phyloP scores from a whole-genome alignment of 2,329 filamentous ascomycete species.

The Ascomycota sp. region DNA sequence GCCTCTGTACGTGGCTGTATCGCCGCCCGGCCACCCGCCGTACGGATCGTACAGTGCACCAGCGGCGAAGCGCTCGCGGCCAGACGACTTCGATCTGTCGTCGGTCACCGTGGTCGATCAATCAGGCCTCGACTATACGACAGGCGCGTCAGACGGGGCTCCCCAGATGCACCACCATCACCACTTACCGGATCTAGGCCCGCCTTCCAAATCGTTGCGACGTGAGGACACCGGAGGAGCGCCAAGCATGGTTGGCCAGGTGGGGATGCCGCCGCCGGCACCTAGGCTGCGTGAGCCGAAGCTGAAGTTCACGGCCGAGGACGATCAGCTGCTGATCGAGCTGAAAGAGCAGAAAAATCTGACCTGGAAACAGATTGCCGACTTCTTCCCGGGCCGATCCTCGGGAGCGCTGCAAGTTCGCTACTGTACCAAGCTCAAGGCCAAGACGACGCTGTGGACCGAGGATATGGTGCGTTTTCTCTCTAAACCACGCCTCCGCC shows the following conservation, averaged over 20 bases:
- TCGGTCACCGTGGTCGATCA: conserved; percentile 30
- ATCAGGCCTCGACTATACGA: conserved; percentile 32
- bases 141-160: too few species aligned
- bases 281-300: conserved; percentile 67
- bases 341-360: conserved; percentile 86
- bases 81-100: conserved; percentile 35
- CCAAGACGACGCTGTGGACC: conserved; percentile 81
- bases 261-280: conserved; percentile 68
- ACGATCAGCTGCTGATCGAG: conserved; percentile 70
- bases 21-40: conserved; percentile 16
- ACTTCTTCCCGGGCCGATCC: conserved; percentile 80
- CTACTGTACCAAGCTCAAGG: conserved; percentile 87
- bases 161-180: conserved; percentile 54
- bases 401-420: conserved; percentile 81
- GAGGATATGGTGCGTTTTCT: conserved; percentile 58
- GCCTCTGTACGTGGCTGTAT: conserved; percentile 28
- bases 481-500: not conserved
- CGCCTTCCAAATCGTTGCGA: conserved; percentile 44
- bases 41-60: conserved; percentile 10
- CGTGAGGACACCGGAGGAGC: conserved; percentile 38
- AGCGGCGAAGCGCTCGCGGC: conserved; percentile 28
- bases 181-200: conserved; percentile 50
- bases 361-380: conserved; percentile 93
- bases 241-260: conserved; percentile 68
- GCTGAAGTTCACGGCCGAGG: conserved; percentile 80